These are phyloP conservation scores for Omphalotus olearius DNA, from an alignment of 1,284 basidiomycete species.

Conservation along the genomic window DNA sequence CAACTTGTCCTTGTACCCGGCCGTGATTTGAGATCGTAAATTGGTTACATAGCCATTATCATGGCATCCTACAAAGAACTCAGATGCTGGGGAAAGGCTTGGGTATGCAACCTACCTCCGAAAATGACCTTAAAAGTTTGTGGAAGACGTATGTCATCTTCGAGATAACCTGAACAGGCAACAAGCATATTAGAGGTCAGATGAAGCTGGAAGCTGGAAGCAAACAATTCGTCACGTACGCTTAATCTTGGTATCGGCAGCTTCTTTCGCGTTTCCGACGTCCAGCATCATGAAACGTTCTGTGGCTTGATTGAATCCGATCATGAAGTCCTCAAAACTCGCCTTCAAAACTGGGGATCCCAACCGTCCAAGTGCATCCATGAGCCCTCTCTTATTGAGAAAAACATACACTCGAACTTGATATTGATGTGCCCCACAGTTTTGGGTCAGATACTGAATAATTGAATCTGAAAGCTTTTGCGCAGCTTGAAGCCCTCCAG, in stretches of 20 bases:
- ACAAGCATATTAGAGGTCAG: not conserved
- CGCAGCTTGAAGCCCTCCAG: constrained; percentile 57
- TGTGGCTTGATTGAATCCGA: constrained; percentile 62
- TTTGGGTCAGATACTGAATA: constrained; percentile 35
- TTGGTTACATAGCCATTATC: constrained; percentile 69
- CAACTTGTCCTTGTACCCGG: constrained; percentile 60
- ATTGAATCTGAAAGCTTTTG: constrained; percentile 33
- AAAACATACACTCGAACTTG: constrained; percentile 60
- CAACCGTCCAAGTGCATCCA: constrained; percentile 43
- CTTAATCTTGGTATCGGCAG: constrained; percentile 69
- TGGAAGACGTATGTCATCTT: constrained; percentile 56
- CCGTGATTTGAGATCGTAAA: constrained; percentile 60
- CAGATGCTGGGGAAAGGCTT: not conserved
- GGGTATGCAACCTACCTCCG: constrained; percentile 38
- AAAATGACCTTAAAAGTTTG: constrained; percentile 62
- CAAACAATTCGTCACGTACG: constrained; percentile 32
- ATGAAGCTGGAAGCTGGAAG: not conserved
- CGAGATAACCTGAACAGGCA: constrained; percentile 41
- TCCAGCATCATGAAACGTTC: constrained; percentile 67
- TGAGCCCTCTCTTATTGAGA: constrained; percentile 57
- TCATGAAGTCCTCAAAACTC: constrained; percentile 57
- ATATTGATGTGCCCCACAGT: constrained; percentile 25
- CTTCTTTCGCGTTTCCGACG: constrained; percentile 70
- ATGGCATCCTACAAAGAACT: constrained; percentile 50
- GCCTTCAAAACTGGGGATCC: constrained; percentile 35